Conservation (phyloP, 2,329 filamentous ascomycete genomes). For the Diaporthe vaccinii region DNA sequence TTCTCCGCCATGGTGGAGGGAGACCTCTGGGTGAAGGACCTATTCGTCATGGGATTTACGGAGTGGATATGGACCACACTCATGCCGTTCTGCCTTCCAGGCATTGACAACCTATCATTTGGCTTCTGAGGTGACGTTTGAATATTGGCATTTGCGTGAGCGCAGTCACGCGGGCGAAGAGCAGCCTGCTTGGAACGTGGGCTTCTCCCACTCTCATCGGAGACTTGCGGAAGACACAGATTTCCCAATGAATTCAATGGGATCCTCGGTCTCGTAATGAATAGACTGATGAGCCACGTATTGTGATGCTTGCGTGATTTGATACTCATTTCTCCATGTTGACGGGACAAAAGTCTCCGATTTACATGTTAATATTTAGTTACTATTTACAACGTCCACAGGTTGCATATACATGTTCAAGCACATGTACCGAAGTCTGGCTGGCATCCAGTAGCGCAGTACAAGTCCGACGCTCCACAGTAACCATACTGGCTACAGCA, state of each 20-base stretch:
- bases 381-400: background rate
- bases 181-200: background rate
- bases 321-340: no score
- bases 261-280: no score
- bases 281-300: accelerated
- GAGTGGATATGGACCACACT: background rate
- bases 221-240: background rate
- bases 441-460: constrained; percentile 22
- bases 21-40: background rate
- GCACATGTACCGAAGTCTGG: background rate
- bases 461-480: background rate
- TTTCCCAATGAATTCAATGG: no score
- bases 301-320: background rate
- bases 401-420: background rate
- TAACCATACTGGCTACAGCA: constrained; percentile 27
- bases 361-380: background rate
- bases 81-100: accelerated
- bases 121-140: background rate
- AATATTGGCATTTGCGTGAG: background rate
- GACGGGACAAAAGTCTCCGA: no score
- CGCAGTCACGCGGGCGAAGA: background rate
- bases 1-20: background rate
- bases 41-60: background rate
- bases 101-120: background rate
- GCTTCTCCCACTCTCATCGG: background rate